Evolutionary conservation across 2,329 filamentous ascomycete species (phyloP).

Genomic region (Venturia aucupariae): DNA sequence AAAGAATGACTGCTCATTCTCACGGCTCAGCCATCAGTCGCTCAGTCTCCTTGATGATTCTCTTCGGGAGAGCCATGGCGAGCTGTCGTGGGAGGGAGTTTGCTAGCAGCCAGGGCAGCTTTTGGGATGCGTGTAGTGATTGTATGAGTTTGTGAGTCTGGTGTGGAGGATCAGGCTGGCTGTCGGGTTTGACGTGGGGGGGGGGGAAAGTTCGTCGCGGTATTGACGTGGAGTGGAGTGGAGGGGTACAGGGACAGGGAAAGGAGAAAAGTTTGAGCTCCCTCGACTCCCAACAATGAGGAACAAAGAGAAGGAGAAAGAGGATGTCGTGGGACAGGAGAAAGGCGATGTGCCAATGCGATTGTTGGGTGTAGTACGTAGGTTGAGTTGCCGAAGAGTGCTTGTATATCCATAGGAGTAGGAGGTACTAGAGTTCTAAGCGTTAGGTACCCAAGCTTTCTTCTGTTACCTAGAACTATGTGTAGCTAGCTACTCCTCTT

Average conservation of each 20-base stretch:
- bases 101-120: neutral
- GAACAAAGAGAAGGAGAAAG: neutral
- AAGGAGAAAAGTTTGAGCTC: neutral
- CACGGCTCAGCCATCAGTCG: slow-evolving; percentile 94
- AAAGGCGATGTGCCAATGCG: neutral
- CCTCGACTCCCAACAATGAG: neutral
- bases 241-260: too few species aligned
- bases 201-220: neutral
- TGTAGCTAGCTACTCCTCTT: neutral
- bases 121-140: neutral
- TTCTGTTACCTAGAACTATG: too few species aligned
- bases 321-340: neutral
- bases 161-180: neutral
- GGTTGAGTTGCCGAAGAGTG: neutral
- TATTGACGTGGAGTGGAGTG: neutral
- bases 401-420: neutral
- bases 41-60: slow-evolving; percentile 98
- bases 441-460: neutral
- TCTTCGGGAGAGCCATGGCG: slow-evolving; percentile 72
- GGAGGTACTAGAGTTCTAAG: too few species aligned
- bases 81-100: slow-evolving; percentile 9
- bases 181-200: neutral
- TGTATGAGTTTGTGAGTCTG: neutral
- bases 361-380: neutral
- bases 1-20: slow-evolving; percentile 27